phyloP scores from a whole-genome alignment of 2,329 filamentous ascomycete genomes.

The Neodidymelliopsis sp. region DNA sequence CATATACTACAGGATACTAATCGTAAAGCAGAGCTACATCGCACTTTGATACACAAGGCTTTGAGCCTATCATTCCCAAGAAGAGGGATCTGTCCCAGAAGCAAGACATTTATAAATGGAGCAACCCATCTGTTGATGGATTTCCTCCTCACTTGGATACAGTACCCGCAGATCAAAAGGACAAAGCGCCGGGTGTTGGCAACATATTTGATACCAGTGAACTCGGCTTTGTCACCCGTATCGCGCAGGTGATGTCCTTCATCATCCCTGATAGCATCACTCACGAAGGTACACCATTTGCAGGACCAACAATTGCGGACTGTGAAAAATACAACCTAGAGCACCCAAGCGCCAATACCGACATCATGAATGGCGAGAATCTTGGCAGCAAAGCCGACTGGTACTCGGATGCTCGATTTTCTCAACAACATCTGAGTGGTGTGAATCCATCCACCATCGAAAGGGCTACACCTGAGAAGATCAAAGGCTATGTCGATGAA shows the following conservation, averaged over 20 bases:
- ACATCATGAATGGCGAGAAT: slow-evolving; percentile 19
- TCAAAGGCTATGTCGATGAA: slow-evolving; percentile 2
- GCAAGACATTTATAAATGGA: slow-evolving; percentile 8
- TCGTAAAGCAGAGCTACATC: not conserved
- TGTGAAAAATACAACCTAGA: slow-evolving; percentile 16
- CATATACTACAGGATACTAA: not conserved
- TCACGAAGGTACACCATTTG: slow-evolving; percentile 7
- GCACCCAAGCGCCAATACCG: slow-evolving; percentile 10
- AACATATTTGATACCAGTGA: slow-evolving; percentile 3
- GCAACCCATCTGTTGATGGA: not conserved
- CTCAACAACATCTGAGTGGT: slow-evolving; percentile 16
- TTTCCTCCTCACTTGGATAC: slow-evolving; percentile 10
- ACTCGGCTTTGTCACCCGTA: not conserved
- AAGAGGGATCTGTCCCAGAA: slow-evolving; percentile 11
- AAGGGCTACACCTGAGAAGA: not conserved
- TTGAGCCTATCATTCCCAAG: slow-evolving; percentile 15
- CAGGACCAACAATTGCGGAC: slow-evolving; percentile 14
- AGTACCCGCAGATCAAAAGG: slow-evolving; percentile 2
- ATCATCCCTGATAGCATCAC: slow-evolving; percentile 9
- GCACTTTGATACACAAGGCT: slow-evolving; percentile 11
- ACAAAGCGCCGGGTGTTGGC: slow-evolving; percentile 1
- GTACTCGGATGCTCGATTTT: slow-evolving; percentile 18
- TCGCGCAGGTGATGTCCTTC: slow-evolving; percentile 6
- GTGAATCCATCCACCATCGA: slow-evolving; percentile 16
- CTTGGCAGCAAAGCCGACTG: slow-evolving; percentile 14